Percentiles rank a stretch among this genome's conserved stretches.
Conservation (phyloP, 2,329 filamentous ascomycete genomes). For the Corynespora cassiicola region DNA sequence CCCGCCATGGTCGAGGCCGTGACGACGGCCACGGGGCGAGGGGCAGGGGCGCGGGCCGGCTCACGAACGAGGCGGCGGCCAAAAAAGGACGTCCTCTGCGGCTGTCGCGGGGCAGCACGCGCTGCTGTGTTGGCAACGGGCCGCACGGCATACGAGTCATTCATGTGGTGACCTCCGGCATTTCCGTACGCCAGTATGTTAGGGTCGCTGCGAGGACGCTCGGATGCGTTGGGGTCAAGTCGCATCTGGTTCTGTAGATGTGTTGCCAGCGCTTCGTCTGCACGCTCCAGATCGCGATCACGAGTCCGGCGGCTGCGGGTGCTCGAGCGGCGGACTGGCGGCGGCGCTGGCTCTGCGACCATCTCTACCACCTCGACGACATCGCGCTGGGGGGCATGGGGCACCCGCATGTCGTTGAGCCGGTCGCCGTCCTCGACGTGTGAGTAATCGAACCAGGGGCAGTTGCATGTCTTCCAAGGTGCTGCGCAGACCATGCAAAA, state of each 20-base stretch:
- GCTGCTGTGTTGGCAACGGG: conserved; percentile 34
- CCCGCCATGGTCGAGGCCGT: conserved; percentile 45
- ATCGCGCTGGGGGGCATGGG: conserved; percentile 31
- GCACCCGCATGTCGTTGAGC: conserved; percentile 46
- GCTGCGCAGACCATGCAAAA: conserved; percentile 87
- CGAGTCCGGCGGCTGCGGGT: conserved; percentile 33
- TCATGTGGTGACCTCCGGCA: conserved; percentile 64
- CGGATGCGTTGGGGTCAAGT: conserved; percentile 28
- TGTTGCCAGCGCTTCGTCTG: conserved; percentile 59
- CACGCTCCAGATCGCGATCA: conserved; percentile 52
- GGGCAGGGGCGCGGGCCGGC: conserved; percentile 14
- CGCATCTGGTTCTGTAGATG: conserved; percentile 56
- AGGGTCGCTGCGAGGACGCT: conserved; percentile 44
- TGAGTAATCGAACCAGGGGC: conserved; percentile 77
- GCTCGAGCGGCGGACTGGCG: conserved; percentile 32
- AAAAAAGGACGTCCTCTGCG: conserved; percentile 30
- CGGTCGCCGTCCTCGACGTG: conserved; percentile 59
- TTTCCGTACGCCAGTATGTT: conserved; percentile 60
- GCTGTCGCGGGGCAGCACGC: conserved; percentile 30
- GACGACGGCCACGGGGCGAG: conserved; percentile 18
- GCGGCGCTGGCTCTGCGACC: conserved; percentile 27
- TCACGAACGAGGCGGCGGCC: conserved; percentile 32
- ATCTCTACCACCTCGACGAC: conserved; percentile 41
- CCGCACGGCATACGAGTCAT: conserved; percentile 54
- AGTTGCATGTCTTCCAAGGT: conserved; percentile 85